Percentiles rank a stretch among this genome's conserved stretches.
phyloP scores from a whole-genome alignment of 2,329 filamentous ascomycete species.

The Tolypocladium capitatum region DNA sequence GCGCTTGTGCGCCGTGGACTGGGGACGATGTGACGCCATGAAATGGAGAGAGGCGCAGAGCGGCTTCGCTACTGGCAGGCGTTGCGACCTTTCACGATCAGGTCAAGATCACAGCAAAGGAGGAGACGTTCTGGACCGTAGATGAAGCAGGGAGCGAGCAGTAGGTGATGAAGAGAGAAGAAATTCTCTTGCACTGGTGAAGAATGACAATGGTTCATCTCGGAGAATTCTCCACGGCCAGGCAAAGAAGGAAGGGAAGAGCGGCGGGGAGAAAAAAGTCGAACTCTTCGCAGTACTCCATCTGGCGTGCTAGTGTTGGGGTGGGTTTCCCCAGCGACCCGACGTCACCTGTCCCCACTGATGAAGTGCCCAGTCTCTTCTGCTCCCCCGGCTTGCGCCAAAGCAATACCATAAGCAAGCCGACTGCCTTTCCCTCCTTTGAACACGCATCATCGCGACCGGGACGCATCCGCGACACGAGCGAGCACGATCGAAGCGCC shows the following conservation, averaged over 20 bases:
- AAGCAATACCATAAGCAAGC: not conserved
- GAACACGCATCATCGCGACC: not conserved
- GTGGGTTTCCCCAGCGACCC: conserved; percentile 5
- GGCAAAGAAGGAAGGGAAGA: not conserved
- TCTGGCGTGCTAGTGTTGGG: too few species aligned
- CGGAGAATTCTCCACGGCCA: not conserved
- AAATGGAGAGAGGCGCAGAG: not conserved
- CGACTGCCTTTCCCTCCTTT: not conserved
- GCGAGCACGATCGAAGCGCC: not conserved
- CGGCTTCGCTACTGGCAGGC: not conserved
- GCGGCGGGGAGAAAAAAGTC: not conserved
- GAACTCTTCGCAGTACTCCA: too few species aligned
- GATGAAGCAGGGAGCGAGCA: not conserved
- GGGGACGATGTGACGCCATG: not conserved
- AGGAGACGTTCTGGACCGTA: not conserved
- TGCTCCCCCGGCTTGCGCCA: not conserved
- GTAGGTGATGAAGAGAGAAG: not conserved
- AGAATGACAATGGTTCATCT: not conserved
- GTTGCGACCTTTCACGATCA: not conserved
- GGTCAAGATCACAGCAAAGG: not conserved
- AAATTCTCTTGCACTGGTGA: not conserved
- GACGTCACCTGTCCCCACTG: conserved; percentile 6
- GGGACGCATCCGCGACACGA: not conserved
- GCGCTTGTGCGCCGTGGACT: not conserved
- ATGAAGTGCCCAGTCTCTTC: not conserved